Conservation (phyloP, 169 alveolate genomes). For the Theileria equi region DNA sequence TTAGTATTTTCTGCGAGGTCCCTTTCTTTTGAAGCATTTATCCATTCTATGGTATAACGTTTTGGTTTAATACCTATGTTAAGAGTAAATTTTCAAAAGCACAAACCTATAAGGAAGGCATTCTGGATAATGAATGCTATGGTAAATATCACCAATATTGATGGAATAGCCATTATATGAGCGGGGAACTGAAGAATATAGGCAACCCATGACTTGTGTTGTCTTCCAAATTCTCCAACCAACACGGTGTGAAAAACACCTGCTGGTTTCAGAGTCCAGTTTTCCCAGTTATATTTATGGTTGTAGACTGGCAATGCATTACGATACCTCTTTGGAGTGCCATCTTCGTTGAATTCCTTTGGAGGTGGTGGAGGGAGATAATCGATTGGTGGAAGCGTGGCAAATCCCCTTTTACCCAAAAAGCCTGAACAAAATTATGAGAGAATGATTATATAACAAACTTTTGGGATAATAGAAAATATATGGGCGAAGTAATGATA, state of each 20-base stretch:
- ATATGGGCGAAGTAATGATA: too few species aligned
- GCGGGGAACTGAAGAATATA: conserved; percentile 73
- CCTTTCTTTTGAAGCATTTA: conserved; percentile 83
- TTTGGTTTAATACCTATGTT: conserved; percentile 81
- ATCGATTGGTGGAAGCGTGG: conserved; percentile 60
- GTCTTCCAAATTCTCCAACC: conserved; percentile 85
- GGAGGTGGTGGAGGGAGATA: conserved; percentile 87
- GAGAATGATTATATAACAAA: too few species aligned
- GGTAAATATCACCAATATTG: conserved; percentile 64
- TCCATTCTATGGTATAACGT: conserved; percentile 85
- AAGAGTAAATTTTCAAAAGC: neutral
- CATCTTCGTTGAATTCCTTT: conserved; percentile 80
- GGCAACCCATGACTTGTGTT: conserved; percentile 71
- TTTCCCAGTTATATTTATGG: conserved; percentile 84
- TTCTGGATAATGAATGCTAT: conserved; percentile 75
- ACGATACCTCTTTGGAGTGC: conserved; percentile 80
- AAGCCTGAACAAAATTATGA: too few species aligned
- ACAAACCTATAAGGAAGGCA: conserved; percentile 68
- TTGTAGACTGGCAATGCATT: conserved; percentile 74
- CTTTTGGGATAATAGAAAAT: too few species aligned
- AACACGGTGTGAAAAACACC: conserved; percentile 85
- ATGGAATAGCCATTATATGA: conserved; percentile 72
- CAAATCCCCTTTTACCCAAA: conserved; percentile 46
- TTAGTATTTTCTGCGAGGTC: conserved; percentile 86
- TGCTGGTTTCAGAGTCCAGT: conserved; percentile 82